Evolutionary conservation across 2,329 filamentous ascomycete genomes (phyloP).

Genomic region (Aspergillus novofumigatus): DNA sequence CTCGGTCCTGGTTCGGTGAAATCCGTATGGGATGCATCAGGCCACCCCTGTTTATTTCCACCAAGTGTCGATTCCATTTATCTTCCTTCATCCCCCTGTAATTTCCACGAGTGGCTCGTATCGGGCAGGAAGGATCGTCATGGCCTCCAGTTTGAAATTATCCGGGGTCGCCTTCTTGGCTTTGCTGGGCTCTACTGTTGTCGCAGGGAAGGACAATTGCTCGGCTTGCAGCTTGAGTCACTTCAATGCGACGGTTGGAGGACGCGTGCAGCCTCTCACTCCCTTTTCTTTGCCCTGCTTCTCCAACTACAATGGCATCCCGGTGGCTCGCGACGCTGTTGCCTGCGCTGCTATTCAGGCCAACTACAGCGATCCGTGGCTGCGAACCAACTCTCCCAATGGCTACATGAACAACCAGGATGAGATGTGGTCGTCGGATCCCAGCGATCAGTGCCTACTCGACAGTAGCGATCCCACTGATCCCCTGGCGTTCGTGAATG

Average conservation of each 20-base stretch:
- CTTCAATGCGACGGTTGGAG: constrained; percentile 7
- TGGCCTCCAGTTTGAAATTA: too few species aligned
- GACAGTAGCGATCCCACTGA: constrained; percentile 14
- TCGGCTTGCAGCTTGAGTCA: not conserved
- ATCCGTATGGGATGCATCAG: too few species aligned
- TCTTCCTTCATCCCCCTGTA: too few species aligned
- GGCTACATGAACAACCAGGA: constrained; percentile 21
- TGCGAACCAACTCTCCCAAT: constrained; percentile 13
- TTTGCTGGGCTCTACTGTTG: too few species aligned
- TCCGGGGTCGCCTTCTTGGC: too few species aligned
- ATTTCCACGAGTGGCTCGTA: too few species aligned
- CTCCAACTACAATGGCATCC: constrained; percentile 9
- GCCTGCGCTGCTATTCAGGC: constrained; percentile 7
- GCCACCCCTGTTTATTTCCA: too few species aligned
- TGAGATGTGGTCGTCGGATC: constrained; percentile 18
- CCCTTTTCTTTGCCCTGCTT: constrained; percentile 13
- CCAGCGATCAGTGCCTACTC: constrained; percentile 14
- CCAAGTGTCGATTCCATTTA: too few species aligned
- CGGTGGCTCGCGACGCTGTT: constrained; percentile 1
- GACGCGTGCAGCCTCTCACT: constrained; percentile 6
- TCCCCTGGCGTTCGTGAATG: constrained; percentile 4
- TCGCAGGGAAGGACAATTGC: not conserved
- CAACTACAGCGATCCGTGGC: constrained; percentile 12
- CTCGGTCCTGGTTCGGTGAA: too few species aligned
- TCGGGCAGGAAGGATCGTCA: too few species aligned